These are phyloP conservation scores for Crithidia mellificae DNA, from an alignment of 208 protist genomes.

Conservation along the genomic window DNA sequence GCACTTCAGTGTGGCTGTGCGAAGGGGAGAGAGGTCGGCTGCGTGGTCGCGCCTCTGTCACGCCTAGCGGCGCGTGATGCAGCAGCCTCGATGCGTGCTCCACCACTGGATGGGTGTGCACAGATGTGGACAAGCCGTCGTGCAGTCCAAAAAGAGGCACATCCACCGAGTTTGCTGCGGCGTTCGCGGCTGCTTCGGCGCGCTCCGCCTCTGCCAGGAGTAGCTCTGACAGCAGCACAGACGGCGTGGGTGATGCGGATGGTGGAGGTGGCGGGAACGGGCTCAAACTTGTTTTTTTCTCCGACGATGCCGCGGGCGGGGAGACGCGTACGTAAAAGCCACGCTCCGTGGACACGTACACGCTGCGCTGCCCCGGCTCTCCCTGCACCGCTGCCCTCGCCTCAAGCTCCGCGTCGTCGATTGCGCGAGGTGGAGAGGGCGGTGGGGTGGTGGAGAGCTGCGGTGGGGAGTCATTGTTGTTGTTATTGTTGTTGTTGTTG, in stretches of 20 bases:
- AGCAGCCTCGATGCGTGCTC: too few relatives aligned
- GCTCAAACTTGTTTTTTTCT: neutral
- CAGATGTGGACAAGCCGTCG: too few relatives aligned
- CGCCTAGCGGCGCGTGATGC: too few relatives aligned
- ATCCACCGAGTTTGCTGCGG: neutral
- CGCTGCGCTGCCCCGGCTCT: neutral
- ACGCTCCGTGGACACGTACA: neutral
- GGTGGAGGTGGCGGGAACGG: too few relatives aligned
- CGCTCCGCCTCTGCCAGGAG: slow-evolving; percentile 26
- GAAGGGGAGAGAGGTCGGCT: neutral
- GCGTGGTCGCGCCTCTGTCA: neutral
- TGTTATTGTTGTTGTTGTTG: neutral
- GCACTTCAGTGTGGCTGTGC: neutral
- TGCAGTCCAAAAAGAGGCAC: too few relatives aligned
- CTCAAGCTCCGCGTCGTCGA: neutral
- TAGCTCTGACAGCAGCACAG: slow-evolving; percentile 19
- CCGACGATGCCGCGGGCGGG: neutral
- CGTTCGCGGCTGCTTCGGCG: slow-evolving; percentile 6
- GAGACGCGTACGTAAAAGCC: slow-evolving; percentile 3
- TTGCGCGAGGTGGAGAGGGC: neutral
- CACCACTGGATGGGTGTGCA: too few relatives aligned
- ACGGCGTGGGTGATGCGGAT: too few relatives aligned
- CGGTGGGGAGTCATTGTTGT: slow-evolving; percentile 7
- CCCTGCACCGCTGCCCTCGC: neutral
- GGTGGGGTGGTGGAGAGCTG: slow-evolving; percentile 13